phyloP scores from a whole-genome alignment of 202 grass and related monocot genomes.

The Saccharum hybrid region DNA sequence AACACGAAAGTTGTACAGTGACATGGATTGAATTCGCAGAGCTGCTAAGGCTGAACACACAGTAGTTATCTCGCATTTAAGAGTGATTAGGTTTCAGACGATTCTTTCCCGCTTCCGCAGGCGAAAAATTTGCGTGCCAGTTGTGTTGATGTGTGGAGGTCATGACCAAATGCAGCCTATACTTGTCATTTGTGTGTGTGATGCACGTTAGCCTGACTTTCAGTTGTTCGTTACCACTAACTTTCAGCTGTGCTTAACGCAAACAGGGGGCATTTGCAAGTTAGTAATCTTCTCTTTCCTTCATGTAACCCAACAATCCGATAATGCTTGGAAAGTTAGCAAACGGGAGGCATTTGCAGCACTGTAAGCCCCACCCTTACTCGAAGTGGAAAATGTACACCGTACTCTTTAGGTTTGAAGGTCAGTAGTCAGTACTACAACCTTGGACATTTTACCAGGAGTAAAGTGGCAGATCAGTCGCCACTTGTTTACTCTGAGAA shows the following conservation, averaged over 20 bases:
- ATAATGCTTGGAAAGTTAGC: neutral
- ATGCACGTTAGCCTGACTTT: conserved; percentile 6
- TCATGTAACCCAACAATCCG: neutral
- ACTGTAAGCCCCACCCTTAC: neutral
- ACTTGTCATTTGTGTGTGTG: neutral
- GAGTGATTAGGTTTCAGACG: neutral
- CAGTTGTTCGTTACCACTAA: conserved; percentile 22
- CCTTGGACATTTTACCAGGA: conserved; percentile 41
- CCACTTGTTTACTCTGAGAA: conserved; percentile 34
- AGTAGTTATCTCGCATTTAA: neutral
- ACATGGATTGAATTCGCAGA: conserved; percentile 8
- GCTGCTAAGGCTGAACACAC: neutral
- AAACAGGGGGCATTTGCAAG: neutral
- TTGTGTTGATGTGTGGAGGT: conserved; percentile 10
- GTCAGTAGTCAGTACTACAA: conserved; percentile 5
- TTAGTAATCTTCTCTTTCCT: neutral
- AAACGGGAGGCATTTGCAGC: neutral
- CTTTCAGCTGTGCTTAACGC: neutral
- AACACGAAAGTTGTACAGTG: neutral
- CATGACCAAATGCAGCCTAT: neutral
- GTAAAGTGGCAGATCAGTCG: conserved; percentile 27
- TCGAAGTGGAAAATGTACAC: neutral
- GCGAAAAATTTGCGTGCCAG: neutral
- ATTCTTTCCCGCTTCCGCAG: too few species aligned
- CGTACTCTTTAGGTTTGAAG: neutral